phyloP scores from a whole-genome alignment of 768 basidiomycete species.

The Suillus lakei region DNA sequence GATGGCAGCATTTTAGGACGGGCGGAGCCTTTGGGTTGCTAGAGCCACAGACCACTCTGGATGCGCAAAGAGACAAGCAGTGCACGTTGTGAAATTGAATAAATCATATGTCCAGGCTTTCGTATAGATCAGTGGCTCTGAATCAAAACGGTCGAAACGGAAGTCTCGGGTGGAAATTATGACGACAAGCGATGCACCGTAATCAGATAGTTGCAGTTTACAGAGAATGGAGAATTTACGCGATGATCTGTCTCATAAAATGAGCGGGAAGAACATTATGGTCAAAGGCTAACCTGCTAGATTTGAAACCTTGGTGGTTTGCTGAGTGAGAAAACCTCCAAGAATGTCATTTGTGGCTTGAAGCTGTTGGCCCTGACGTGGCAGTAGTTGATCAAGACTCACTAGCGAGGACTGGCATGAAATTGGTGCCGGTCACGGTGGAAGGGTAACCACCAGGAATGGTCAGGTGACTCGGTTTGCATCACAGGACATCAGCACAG shows the following conservation, averaged over 20 bases:
- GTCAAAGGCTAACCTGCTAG: not conserved
- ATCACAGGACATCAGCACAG: not conserved
- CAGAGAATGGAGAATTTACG: not conserved
- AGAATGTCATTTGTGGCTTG: not conserved
- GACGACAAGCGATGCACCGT: not conserved
- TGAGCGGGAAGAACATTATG: not conserved
- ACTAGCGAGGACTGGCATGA: not conserved
- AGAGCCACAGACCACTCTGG: not conserved
- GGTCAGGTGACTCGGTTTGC: not conserved
- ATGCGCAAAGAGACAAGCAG: not conserved
- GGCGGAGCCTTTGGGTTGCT: not conserved
- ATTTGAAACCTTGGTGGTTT: not conserved
- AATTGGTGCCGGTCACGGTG: not conserved
- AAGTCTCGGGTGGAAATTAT: not conserved
- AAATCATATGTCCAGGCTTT: too few relatives aligned
- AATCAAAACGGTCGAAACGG: not conserved
- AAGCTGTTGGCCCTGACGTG: not conserved
- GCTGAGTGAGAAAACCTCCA: not conserved
- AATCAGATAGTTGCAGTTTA: not conserved
- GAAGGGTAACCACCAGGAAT: not conserved
- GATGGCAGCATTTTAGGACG: not conserved
- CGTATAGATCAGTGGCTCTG: not conserved
- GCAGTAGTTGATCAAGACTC: not conserved
- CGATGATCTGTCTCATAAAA: not conserved
- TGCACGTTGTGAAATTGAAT: not conserved